These are phyloP conservation scores for Saprolegnia parasitica DNA, from an alignment of 352 stramenopile genomes.

Conservation along the genomic window DNA sequence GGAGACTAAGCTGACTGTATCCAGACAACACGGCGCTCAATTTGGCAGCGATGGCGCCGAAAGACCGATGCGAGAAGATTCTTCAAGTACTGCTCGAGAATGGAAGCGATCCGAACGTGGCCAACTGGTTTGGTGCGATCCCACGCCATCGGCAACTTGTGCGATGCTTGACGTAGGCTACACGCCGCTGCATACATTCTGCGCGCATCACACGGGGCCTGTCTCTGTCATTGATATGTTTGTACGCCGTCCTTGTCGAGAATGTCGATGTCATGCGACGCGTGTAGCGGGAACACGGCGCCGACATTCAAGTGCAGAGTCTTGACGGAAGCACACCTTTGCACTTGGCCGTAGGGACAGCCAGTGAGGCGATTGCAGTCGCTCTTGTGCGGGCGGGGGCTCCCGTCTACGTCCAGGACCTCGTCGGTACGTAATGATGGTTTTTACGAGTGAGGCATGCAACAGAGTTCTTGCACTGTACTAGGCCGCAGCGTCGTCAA, in stretches of 20 bases:
- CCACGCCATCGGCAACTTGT: neutral
- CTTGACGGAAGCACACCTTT: slow-evolving; percentile 79
- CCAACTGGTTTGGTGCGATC: slow-evolving; percentile 73
- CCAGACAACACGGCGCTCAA: slow-evolving; percentile 72
- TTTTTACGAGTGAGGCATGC: neutral
- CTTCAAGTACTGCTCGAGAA: slow-evolving; percentile 77
- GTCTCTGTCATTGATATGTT: slow-evolving; percentile 70
- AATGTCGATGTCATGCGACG: slow-evolving; percentile 2
- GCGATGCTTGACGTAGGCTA: slow-evolving; percentile 37
- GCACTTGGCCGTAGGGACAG: slow-evolving; percentile 69
- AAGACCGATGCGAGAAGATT: slow-evolving; percentile 76
- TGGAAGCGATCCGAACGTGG: slow-evolving; percentile 60
- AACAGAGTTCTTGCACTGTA: neutral
- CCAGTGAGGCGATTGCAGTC: slow-evolving; percentile 65
- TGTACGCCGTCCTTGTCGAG: slow-evolving; percentile 38
- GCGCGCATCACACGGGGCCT: slow-evolving; percentile 67
- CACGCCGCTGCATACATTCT: slow-evolving; percentile 81
- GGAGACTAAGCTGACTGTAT: neutral
- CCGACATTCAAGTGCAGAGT: slow-evolving; percentile 73
- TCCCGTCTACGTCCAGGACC: slow-evolving; percentile 72
- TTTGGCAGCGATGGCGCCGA: slow-evolving; percentile 76
- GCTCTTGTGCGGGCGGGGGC: slow-evolving; percentile 67
- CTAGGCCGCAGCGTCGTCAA: slow-evolving; percentile 64
- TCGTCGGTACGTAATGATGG: slow-evolving; percentile 37
- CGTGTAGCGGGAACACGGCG: slow-evolving; percentile 68